A percentile compares a stretch with the other conserved stretches of the same genome.
Evolutionary conservation across 768 basidiomycete genomes (phyloP).

Genomic region (Boletus rufocinnamomeus): DNA sequence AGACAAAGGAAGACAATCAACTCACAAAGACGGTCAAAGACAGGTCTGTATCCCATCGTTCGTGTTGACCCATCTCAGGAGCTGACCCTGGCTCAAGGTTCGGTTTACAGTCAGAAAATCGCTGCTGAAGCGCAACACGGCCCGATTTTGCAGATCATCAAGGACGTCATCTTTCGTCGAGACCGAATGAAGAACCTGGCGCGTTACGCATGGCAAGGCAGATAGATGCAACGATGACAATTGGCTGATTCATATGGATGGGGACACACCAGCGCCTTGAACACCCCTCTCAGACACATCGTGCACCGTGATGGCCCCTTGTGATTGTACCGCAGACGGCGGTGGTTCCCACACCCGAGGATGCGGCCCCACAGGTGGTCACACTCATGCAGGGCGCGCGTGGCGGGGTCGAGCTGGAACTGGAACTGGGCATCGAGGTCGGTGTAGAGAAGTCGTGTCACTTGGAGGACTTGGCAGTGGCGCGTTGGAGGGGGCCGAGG

Average conservation of each 20-base stretch:
- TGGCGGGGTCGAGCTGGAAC: slow-evolving; percentile 46
- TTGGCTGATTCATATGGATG: slow-evolving; percentile 23
- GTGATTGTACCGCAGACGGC: slow-evolving; percentile 81
- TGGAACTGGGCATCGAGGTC: slow-evolving; percentile 33
- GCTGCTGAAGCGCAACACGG: slow-evolving; percentile 92
- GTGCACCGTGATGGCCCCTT: slow-evolving; percentile 78
- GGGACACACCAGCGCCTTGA: slow-evolving; percentile 89
- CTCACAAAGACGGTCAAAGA: slow-evolving; percentile 90
- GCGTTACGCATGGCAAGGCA: slow-evolving; percentile 30
- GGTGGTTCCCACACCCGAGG: slow-evolving; percentile 75
- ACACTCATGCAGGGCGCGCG: slow-evolving; percentile 78
- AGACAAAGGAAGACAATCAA: slow-evolving; percentile 88
- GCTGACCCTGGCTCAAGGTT: background rate
- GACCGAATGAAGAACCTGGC: slow-evolving; percentile 35
- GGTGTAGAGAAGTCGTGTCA: slow-evolving; percentile 31
- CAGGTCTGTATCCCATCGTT: slow-evolving; percentile 50
- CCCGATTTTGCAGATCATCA: slow-evolving; percentile 89
- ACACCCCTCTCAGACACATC: slow-evolving; percentile 83
- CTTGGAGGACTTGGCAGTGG: slow-evolving; percentile 53
- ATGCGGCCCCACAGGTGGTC: slow-evolving; percentile 76
- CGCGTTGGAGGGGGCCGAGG: slow-evolving; percentile 58
- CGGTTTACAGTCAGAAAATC: slow-evolving; percentile 69
- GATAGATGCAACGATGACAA: slow-evolving; percentile 41
- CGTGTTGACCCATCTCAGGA: background rate
- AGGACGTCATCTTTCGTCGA: slow-evolving; percentile 85